These are phyloP conservation scores for Aspergillus quadricinctus DNA, from an alignment of 2,329 filamentous ascomycete genomes.

Conservation along the genomic window DNA sequence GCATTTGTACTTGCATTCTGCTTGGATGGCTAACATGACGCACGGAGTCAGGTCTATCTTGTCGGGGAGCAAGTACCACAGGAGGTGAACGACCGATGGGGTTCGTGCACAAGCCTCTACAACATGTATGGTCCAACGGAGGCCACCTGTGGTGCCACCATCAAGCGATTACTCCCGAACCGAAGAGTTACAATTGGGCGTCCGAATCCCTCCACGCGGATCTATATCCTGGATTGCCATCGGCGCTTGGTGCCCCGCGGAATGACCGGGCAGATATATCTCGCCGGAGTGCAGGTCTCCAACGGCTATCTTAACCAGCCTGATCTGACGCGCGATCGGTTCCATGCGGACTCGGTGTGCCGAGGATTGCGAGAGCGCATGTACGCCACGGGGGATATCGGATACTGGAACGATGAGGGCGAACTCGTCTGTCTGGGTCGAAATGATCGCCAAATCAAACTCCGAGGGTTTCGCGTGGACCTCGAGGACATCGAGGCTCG, in stretches of 20 bases:
- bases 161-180: constrained; percentile 22
- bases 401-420: constrained; percentile 33
- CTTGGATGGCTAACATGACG: background rate
- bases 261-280: constrained; percentile 39
- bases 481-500: constrained; percentile 30
- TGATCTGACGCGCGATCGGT: constrained; percentile 22
- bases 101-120: constrained; percentile 24
- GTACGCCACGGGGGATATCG: constrained; percentile 43
- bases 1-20: background rate
- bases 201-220: constrained; percentile 32
- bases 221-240: constrained; percentile 42
- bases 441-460: constrained; percentile 41
- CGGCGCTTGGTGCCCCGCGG: constrained; percentile 28
- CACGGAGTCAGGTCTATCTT: constrained; percentile 26
- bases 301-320: constrained; percentile 39
- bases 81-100: constrained; percentile 31
- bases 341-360: constrained; percentile 27
- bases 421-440: constrained; percentile 39
- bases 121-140: constrained; percentile 47
- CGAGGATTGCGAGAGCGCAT: constrained; percentile 23
- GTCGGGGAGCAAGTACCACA: constrained; percentile 38
- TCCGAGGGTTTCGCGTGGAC: constrained; percentile 38
- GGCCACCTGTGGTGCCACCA: constrained; percentile 36
- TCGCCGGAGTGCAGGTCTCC: constrained; percentile 43
- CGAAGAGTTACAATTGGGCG: constrained; percentile 35